These are phyloP conservation scores for Piedraia hortae DNA, from an alignment of 2,329 filamentous ascomycete species.

Conservation along the genomic window DNA sequence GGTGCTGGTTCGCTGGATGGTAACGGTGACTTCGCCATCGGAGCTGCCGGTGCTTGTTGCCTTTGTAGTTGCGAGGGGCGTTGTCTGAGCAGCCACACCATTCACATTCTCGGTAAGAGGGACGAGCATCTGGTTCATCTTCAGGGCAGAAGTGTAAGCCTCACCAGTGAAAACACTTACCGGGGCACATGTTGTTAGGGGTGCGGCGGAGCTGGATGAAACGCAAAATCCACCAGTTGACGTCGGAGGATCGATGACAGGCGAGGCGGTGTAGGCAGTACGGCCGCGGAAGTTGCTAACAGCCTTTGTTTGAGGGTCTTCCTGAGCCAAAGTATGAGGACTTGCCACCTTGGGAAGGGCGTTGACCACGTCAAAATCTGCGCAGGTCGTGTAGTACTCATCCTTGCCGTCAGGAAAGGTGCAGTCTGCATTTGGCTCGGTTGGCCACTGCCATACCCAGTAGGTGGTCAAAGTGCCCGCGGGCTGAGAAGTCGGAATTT, in stretches of 20 bases:
- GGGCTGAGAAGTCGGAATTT: conserved; percentile 39
- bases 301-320: conserved; percentile 17
- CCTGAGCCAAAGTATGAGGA: conserved; percentile 14
- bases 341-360: conserved; percentile 3
- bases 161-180: conserved; percentile 3
- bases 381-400: too few relatives aligned
- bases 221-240: conserved; percentile 4
- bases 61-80: too few relatives aligned
- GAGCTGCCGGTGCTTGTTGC: too few relatives aligned
- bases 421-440: too few relatives aligned
- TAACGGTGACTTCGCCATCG: too few relatives aligned
- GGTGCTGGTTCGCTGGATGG: too few relatives aligned
- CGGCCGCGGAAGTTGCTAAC: conserved; percentile 15
- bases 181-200: conserved; percentile 3
- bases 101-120: too few relatives aligned
- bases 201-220: conserved; percentile 5
- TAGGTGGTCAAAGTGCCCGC: conserved; percentile 50
- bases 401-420: too few relatives aligned
- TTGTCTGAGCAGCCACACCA: too few relatives aligned
- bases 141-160: conserved; percentile 1
- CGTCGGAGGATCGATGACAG: conserved; percentile 5
- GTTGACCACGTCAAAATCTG: conserved; percentile 25
- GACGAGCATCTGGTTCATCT: conserved; percentile 1
- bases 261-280: conserved; percentile 13
- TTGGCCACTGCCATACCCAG: conserved; percentile 98